A percentile compares a stretch with the other conserved stretches of the same genome.
These are phyloP conservation scores for Ceratorhiza oryzae-sativae DNA, from an alignment of 1,284 basidiomycete species.

Conservation along the genomic window DNA sequence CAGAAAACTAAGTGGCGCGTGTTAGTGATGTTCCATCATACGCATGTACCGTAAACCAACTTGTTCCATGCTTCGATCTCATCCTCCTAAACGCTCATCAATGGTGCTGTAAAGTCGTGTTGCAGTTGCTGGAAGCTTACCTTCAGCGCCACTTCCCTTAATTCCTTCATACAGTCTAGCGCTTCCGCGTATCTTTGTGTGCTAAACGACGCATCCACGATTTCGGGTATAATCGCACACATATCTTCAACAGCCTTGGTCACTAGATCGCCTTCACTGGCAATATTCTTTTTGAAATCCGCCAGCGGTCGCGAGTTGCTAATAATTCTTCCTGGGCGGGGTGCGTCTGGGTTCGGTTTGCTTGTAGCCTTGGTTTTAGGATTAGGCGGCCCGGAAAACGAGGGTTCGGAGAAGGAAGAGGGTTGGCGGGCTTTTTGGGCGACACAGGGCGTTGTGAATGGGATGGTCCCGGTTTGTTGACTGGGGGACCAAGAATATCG, in stretches of 20 bases:
- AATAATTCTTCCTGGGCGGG: slow-evolving; percentile 54
- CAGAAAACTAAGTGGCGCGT: slow-evolving; percentile 61
- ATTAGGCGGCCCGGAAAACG: not conserved
- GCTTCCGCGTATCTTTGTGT: slow-evolving; percentile 69
- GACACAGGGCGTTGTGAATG: slow-evolving; percentile 10
- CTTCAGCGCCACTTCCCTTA: slow-evolving; percentile 71
- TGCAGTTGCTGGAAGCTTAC: slow-evolving; percentile 51
- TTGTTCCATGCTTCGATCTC: slow-evolving; percentile 80
- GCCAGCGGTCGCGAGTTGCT: slow-evolving; percentile 74
- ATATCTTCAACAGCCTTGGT: slow-evolving; percentile 84
- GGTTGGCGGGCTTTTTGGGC: slow-evolving; percentile 6
- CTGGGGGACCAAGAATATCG: slow-evolving; percentile 59
- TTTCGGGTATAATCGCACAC: slow-evolving; percentile 70
- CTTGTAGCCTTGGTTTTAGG: slow-evolving; percentile 11
- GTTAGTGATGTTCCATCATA: not conserved
- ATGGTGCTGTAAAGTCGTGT: not conserved
- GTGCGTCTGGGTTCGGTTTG: slow-evolving; percentile 34
- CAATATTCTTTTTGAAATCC: slow-evolving; percentile 76
- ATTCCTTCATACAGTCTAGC: slow-evolving; percentile 70
- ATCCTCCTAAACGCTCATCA: slow-evolving; percentile 63
- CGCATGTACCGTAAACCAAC: slow-evolving; percentile 53
- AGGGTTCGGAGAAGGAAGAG: slow-evolving; percentile 4
- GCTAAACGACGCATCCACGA: slow-evolving; percentile 73
- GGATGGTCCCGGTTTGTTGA: slow-evolving; percentile 1
- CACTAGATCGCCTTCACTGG: slow-evolving; percentile 70